Base-by-base conservation (phyloP, 2,329 filamentous ascomycete species). In the Monosporascus sp. region DNA sequence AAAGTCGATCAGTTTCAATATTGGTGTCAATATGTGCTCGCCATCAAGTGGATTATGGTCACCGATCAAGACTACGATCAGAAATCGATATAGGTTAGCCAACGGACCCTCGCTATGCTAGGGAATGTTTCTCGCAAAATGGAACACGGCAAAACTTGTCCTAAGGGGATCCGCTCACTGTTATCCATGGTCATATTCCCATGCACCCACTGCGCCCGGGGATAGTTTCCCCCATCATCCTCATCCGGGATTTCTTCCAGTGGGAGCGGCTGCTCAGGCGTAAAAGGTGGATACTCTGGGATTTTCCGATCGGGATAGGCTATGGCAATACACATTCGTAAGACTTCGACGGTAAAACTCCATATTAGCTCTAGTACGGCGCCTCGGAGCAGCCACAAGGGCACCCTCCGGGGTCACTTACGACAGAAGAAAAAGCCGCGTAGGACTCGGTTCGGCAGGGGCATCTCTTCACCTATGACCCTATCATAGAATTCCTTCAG, bases 1-100 rank as follows among this genome's bases (percentile, higher is more conserved):
- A 20, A 43, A 43, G 19, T 43, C 40, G 20, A 43, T 43, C 7
- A 43, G 40, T 20, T 43, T 43, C 40, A 43, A 20, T 43, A 20
- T 43, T 4, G 40, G 40, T 19, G 19, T 20, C 2, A 19, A 20
- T 19, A 43, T 20, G 40, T 43, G 19, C 19, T 43, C 40, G 5
- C 19, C 40, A 1, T 19, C 40, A 7, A 43, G 40, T 3, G 40
- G 40, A 20, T 19, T 14, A 11, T 19, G 19, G 20, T 20, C 40
- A 14, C 40, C 40, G 11, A 43, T 43, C 17, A 43, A 5, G 19
- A 43, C 40, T 43, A 24, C 11, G 5, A 6, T 9, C 16, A 43
- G 19, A 14, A 14, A 43, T 43, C n/a, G 9, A 2, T 14, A 20
- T 16, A 43, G 5, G 31, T 34, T 9, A 34, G 31, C 11, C 11